A percentile compares a stretch with the other conserved stretches of the same genome.
Evolutionary conservation across 495 filamentous ascomycete species (phyloP).

Genomic region (Hypoxylon lienhwacheense): DNA sequence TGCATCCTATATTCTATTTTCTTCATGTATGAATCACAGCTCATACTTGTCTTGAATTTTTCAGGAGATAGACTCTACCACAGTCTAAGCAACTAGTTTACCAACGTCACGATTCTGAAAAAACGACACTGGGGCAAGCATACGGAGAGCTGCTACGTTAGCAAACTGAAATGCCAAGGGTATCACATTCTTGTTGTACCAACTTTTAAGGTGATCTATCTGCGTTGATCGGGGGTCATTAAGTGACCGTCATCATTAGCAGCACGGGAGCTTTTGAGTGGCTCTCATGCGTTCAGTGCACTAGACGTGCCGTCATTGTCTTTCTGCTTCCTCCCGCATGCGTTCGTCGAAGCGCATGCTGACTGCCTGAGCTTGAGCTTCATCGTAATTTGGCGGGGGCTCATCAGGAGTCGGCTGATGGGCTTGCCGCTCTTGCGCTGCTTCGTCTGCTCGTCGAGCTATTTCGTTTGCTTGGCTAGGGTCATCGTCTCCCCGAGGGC

Average conservation of each 20-base stretch:
- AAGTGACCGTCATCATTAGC: conserved; percentile 4
- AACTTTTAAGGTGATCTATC: conserved; percentile 9
- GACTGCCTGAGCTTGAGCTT: conserved; percentile 81
- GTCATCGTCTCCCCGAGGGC: conserved; percentile 36
- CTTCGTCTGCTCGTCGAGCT: conserved; percentile 31
- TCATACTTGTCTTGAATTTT: no score
- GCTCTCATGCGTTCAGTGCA: no score
- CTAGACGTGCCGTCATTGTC: conserved; percentile 32
- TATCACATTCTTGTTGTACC: conserved; percentile 30
- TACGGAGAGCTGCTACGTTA: not conserved
- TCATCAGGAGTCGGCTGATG: conserved; percentile 63
- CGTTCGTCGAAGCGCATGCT: conserved; percentile 51
- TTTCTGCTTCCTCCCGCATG: conserved; percentile 50
- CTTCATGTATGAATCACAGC: no score
- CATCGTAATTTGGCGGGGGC: conserved; percentile 91
- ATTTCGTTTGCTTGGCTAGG: conserved; percentile 25
- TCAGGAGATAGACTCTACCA: not conserved
- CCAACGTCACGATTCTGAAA: conserved; percentile 1
- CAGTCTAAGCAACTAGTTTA: not conserved
- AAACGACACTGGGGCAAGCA: not conserved
- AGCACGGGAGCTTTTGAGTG: conserved; percentile 1
- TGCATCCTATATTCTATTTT: not conserved
- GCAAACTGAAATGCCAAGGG: conserved; percentile 13
- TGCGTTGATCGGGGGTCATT: conserved; percentile 3
- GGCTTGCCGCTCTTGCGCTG: conserved; percentile 30